These are phyloP conservation scores for Populus trichocarpa DNA, from an alignment of 441 rosid species.

Conservation along the genomic window DNA sequence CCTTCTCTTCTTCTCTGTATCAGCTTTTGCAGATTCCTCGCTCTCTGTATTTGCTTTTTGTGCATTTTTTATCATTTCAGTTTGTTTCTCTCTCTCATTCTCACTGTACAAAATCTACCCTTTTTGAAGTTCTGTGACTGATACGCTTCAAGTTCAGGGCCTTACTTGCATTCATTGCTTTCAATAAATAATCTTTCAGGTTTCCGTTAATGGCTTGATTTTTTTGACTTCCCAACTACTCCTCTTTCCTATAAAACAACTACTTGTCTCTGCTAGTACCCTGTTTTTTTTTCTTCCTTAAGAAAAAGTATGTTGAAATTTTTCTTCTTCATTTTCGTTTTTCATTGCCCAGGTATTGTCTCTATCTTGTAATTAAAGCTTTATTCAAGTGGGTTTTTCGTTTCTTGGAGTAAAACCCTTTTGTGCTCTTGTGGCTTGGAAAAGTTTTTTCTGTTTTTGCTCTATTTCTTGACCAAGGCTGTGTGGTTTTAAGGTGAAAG, in stretches of 20 bases:
- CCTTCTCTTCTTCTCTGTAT: not conserved
- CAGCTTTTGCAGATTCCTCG: constrained; percentile 17
- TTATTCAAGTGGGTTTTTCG: constrained; percentile 11
- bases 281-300: not conserved
- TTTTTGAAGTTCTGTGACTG: not conserved
- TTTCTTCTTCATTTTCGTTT: constrained; percentile 2
- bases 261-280: not conserved
- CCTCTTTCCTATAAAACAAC: constrained; percentile 14
- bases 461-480: constrained; percentile 9
- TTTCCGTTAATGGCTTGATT: constrained; percentile 18
- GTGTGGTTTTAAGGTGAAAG: constrained; percentile 10
- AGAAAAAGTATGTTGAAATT: not conserved
- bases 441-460: constrained; percentile 12
- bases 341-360: constrained; percentile 6
- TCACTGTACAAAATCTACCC: constrained; percentile 5
- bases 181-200: constrained; percentile 3
- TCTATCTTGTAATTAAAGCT: not conserved
- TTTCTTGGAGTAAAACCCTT: constrained; percentile 5
- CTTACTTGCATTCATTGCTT: constrained; percentile 3
- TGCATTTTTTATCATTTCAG: not conserved
- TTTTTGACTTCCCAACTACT: constrained; percentile 20
- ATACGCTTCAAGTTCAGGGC: constrained; percentile 3
- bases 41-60: constrained; percentile 17
- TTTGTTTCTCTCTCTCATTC: not conserved
- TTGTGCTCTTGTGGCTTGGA: not conserved